Percentiles rank a stretch among this genome's conserved stretches.
Conservation (phyloP, 371 early-diverging fungal genomes). For the Mortierella sp. region DNA sequence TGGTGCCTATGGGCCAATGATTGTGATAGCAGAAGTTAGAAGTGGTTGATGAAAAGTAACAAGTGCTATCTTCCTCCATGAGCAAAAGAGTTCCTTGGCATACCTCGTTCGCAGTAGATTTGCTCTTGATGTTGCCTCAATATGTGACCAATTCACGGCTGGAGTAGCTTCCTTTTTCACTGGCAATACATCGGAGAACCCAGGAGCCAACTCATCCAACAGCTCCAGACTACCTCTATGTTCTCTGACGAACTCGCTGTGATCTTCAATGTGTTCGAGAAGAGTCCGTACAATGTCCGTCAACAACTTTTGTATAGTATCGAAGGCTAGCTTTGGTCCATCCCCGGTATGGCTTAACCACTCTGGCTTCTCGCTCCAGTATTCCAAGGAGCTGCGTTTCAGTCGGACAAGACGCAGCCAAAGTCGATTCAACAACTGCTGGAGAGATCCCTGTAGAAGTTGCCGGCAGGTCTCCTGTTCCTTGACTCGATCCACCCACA, state of each 20-base stretch:
- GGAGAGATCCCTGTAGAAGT: slow-evolving; percentile 13
- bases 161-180: not conserved
- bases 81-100: no score
- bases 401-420: slow-evolving; percentile 1
- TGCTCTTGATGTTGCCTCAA: slow-evolving; percentile 4
- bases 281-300: not conserved
- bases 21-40: not conserved
- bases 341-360: not conserved
- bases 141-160: slow-evolving; percentile 3
- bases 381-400: not conserved
- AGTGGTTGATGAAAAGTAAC: not conserved
- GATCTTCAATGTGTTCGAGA: not conserved
- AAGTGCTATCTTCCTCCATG: no score
- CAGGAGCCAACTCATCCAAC: slow-evolving; percentile 13
- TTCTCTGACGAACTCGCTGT: not conserved
- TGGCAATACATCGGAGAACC: slow-evolving; percentile 6
- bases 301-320: slow-evolving; percentile 6
- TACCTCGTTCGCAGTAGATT: not conserved
- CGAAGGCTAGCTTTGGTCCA: not conserved
- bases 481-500: slow-evolving; percentile 12
- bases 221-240: slow-evolving; percentile 3
- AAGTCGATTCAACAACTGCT: slow-evolving; percentile 13
- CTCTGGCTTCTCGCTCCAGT: not conserved
- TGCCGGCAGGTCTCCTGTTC: slow-evolving; percentile 7
- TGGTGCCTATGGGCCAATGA: not conserved